A percentile compares a stretch with the other conserved stretches of the same genome.
These are phyloP conservation scores for Cryomyces antarcticus DNA, from an alignment of 495 filamentous ascomycete species.

Conservation along the genomic window DNA sequence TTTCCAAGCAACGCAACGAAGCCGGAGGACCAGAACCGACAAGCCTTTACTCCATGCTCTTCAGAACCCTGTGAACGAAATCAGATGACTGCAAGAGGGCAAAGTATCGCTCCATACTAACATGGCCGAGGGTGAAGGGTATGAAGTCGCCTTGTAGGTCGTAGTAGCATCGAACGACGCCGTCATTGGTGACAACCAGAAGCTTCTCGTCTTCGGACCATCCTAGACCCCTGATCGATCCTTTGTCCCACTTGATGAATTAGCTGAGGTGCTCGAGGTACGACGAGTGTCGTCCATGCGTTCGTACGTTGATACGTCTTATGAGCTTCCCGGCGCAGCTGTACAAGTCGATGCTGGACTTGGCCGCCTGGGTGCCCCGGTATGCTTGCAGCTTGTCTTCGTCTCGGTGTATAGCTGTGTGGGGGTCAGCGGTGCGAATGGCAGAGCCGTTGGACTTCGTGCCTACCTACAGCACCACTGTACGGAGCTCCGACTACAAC, in stretches of 20 bases:
- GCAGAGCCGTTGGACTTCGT: background rate
- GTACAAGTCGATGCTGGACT: slow-evolving; percentile 83
- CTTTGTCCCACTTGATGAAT: slow-evolving; percentile 63
- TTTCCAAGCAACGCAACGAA: slow-evolving; percentile 87
- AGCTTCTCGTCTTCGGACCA: slow-evolving; percentile 97
- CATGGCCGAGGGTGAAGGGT: slow-evolving; percentile 86
- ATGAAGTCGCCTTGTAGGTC: slow-evolving; percentile 86
- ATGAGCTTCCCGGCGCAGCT: slow-evolving; percentile 78
- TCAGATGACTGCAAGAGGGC: background rate
- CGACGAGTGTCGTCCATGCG: background rate
- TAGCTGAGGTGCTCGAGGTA: slow-evolving; percentile 2
- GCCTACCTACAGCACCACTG: slow-evolving; percentile 73
- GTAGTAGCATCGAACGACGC: slow-evolving; percentile 78
- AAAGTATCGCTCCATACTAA: slow-evolving; percentile 8
- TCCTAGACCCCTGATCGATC: slow-evolving; percentile 68
- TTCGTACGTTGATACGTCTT: slow-evolving; percentile 39
- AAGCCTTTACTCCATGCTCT: slow-evolving; percentile 65
- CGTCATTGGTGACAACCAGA: slow-evolving; percentile 71
- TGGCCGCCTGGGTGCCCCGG: slow-evolving; percentile 46
- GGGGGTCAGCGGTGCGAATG: slow-evolving; percentile 3
- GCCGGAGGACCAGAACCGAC: slow-evolving; percentile 76
- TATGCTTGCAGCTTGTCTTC: slow-evolving; percentile 65
- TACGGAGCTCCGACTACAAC: slow-evolving; percentile 84
- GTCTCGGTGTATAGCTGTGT: slow-evolving; percentile 67
- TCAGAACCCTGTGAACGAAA: slow-evolving; percentile 43